Conservation (phyloP, 495 filamentous ascomycete species). For the Penicillium manginii region DNA sequence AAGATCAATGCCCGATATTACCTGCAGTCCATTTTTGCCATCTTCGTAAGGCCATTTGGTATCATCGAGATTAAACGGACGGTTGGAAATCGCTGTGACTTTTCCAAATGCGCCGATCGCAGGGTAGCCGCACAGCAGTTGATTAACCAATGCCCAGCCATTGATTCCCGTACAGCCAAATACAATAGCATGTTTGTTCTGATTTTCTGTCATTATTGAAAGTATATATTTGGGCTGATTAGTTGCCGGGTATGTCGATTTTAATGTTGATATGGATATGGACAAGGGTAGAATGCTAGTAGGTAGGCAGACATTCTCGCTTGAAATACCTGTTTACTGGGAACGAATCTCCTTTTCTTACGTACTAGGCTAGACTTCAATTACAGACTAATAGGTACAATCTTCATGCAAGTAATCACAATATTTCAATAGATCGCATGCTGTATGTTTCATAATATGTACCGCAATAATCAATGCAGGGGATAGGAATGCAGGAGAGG, state of each 20-base stretch:
- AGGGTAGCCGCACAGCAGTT: slow-evolving; percentile 46
- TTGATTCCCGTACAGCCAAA: slow-evolving; percentile 42
- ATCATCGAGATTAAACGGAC: slow-evolving; percentile 38
- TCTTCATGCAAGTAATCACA: too few relatives aligned
- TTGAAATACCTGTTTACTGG: too few relatives aligned
- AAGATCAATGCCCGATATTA: slow-evolving; percentile 47
- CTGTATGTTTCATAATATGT: too few relatives aligned
- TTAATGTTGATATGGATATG: background rate
- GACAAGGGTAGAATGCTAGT: too few relatives aligned
- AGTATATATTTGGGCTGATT: background rate
- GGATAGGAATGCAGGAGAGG: too few relatives aligned
- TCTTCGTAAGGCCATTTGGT: slow-evolving; percentile 44
- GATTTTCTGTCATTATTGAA: background rate
- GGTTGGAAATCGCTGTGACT: slow-evolving; percentile 51
- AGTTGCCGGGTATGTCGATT: background rate
- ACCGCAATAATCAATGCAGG: too few relatives aligned
- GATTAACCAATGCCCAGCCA: slow-evolving; percentile 52
- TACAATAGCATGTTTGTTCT: slow-evolving; percentile 21
- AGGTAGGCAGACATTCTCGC: too few relatives aligned
- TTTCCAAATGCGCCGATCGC: slow-evolving; percentile 38
- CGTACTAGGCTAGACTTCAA: too few relatives aligned
- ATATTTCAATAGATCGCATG: too few relatives aligned
- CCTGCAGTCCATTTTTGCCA: slow-evolving; percentile 35
- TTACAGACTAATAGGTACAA: too few relatives aligned
- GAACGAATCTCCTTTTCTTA: too few relatives aligned